Conservation (phyloP, 805 yeast genomes). For the Starmerella floris region DNA sequence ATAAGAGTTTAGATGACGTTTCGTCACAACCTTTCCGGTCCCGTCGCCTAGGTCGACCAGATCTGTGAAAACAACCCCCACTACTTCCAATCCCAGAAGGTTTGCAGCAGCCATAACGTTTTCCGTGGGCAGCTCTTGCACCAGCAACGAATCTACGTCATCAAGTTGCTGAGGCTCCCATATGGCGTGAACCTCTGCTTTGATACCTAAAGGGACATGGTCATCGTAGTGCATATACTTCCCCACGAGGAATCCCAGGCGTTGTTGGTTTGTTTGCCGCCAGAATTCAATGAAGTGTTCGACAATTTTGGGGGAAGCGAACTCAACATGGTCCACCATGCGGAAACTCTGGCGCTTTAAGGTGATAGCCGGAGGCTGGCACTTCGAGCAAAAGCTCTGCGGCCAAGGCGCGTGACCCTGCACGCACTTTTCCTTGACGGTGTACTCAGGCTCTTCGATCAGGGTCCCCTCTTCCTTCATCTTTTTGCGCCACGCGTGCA, state of each 20-base stretch:
- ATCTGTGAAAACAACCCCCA: slow-evolving; percentile 85
- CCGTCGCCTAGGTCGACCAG: slow-evolving; percentile 74
- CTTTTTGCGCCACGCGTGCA: slow-evolving; percentile 68
- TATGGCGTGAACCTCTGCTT: slow-evolving; percentile 86
- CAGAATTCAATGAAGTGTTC: slow-evolving; percentile 80
- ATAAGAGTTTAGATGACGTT: slow-evolving; percentile 83
- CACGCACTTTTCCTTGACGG: slow-evolving; percentile 47
- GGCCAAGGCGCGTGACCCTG: slow-evolving; percentile 93
- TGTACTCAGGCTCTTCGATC: slow-evolving; percentile 48
- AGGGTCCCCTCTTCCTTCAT: slow-evolving; percentile 53
- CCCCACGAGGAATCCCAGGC: slow-evolving; percentile 79
- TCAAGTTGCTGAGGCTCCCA: slow-evolving; percentile 86
- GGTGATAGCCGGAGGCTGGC: slow-evolving; percentile 93
- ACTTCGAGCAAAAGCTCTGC: slow-evolving; percentile 81
- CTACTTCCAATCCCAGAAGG: slow-evolving; percentile 49
- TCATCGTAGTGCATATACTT: slow-evolving; percentile 55
- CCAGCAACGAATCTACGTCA: slow-evolving; percentile 70
- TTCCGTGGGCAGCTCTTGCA: slow-evolving; percentile 32
- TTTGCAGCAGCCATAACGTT: slow-evolving; percentile 36
- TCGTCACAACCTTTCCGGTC: slow-evolving; percentile 81
- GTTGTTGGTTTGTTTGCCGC: slow-evolving; percentile 78
- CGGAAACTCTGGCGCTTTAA: slow-evolving; percentile 79
- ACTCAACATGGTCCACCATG: slow-evolving; percentile 96
- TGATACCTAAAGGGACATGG: slow-evolving; percentile 80
- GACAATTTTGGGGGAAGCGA: slow-evolving; percentile 56